phyloP scores from a whole-genome alignment of 2,329 filamentous ascomycete species.

The Talaromyces islandicus region DNA sequence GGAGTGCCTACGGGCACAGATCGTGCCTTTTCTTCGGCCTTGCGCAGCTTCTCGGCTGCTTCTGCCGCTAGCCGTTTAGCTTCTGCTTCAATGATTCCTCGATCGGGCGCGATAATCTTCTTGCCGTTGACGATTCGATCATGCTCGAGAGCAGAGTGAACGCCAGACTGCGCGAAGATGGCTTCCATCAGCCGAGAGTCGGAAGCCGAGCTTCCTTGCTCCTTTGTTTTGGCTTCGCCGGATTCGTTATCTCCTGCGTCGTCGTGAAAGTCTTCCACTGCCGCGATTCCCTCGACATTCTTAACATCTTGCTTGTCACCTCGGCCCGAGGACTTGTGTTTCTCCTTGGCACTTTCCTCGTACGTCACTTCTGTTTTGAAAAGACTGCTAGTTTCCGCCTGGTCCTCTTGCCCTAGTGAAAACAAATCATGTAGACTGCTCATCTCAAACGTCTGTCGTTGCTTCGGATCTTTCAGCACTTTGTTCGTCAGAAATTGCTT shows the following conservation, averaged over 20 bases:
- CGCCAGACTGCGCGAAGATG: constrained; percentile 77
- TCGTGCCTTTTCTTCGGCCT: constrained; percentile 66
- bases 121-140: constrained; percentile 82
- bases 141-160: constrained; percentile 89
- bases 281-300: constrained; percentile 56
- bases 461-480: constrained; percentile 87
- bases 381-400: constrained; percentile 76
- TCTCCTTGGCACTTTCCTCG: constrained; percentile 29
- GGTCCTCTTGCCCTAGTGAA: constrained; percentile 63
- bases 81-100: constrained; percentile 71
- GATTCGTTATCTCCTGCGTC: background rate
- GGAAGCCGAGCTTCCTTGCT: constrained; percentile 29
- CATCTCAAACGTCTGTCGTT: constrained; percentile 83
- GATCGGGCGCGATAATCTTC: constrained; percentile 65
- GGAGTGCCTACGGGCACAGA: constrained; percentile 74
- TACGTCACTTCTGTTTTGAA: constrained; percentile 79
- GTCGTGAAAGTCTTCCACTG: constrained; percentile 58
- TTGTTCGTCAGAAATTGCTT: constrained; percentile 98
- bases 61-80: constrained; percentile 72
- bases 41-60: constrained; percentile 69
- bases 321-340: constrained; percentile 9
- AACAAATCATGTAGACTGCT: constrained; percentile 91
- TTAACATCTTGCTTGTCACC: constrained; percentile 43
- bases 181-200: constrained; percentile 80
- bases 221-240: constrained; percentile 11